phyloP scores from a whole-genome alignment of 441 rosid species.

The Omphalea diandra region DNA sequence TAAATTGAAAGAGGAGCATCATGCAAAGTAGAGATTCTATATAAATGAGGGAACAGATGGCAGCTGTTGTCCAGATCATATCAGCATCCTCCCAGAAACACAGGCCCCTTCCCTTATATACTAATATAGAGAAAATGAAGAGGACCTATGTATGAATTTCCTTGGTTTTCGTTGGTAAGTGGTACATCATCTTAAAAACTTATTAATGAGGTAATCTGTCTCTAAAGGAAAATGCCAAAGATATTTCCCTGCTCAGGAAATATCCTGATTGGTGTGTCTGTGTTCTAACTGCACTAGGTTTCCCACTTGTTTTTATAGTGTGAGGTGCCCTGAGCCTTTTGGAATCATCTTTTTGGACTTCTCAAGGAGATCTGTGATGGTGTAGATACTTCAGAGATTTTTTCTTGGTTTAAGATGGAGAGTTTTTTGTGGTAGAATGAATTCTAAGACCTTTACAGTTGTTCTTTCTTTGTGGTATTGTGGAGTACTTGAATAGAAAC shows the following conservation, averaged over 20 bases:
- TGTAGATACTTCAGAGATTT: background rate
- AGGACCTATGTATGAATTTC: background rate
- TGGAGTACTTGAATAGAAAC: background rate
- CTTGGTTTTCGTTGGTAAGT: background rate
- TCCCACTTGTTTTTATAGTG: background rate
- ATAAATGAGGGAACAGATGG: background rate
- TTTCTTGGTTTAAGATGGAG: background rate
- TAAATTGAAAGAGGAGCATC: background rate
- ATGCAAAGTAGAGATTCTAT: constrained; percentile 8
- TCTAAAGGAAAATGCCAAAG: background rate
- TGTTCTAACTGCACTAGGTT: background rate
- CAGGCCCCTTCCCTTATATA: too few relatives aligned
- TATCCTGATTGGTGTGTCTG: background rate
- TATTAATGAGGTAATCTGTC: too few relatives aligned
- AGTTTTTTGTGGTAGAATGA: background rate
- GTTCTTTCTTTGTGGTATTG: background rate
- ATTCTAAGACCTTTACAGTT: background rate
- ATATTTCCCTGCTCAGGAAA: background rate
- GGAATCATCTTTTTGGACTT: background rate
- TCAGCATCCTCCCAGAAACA: background rate
- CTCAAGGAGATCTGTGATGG: too few relatives aligned
- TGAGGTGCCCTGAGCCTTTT: background rate
- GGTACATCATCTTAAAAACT: background rate
- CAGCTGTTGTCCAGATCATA: background rate
- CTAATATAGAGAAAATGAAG: constrained; percentile 3